Evolutionary conservation across 768 basidiomycete genomes (phyloP), one percentile per base, ranked within the genome.

Genomic region (Amanita subjunquillea): DNA sequence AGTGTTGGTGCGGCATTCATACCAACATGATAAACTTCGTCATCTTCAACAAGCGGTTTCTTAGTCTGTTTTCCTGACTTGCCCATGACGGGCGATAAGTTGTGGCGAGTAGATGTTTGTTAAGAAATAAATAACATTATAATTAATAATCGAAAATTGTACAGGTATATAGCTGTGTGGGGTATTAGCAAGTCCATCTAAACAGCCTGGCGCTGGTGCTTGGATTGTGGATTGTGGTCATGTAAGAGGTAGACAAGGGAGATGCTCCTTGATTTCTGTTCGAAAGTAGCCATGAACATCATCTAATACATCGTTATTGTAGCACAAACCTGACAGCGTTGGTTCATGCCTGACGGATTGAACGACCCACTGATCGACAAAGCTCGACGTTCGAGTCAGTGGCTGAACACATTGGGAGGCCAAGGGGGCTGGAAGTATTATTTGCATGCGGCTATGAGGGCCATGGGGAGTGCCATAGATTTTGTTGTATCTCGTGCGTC

Each of bases 351-450:
- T 29, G 13, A 22, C 41, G 38, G 22, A 9, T 7, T 9, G 20
- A 12, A n/a, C 25, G 6, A 70, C 60, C 71, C 71, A 73, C 56
- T 66, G 64, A 55, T 72, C 72, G 15, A 65, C 65, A 30, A 69
- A 53, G 57, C 63, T 65, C 13, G 52, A 56, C 39, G 58, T 63
- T 57, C 55, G 58, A 50, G 54, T 58, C 6, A 55, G 50, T 10
- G 30, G 30, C 4, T 5, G 50, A 15, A 23, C 50, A 30, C 25
- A 30, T n/a, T 20, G 41, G 22, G 75, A 69, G 1, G 76, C 77
- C 15, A 90, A 73, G 2, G 85, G 87, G 1, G 77, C 64, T 0
- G 87, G 87, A 3, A 87, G 69, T 13, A 90, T 66, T 49, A 89
- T 80, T 58, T 87, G 78, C 50, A 88, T 66, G 51, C 74, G 74